Percentiles rank a stretch among this genome's conserved stretches.
Evolutionary conservation across 2,329 filamentous ascomycete species (phyloP).

Genomic region (Aureobasidium sp.): DNA sequence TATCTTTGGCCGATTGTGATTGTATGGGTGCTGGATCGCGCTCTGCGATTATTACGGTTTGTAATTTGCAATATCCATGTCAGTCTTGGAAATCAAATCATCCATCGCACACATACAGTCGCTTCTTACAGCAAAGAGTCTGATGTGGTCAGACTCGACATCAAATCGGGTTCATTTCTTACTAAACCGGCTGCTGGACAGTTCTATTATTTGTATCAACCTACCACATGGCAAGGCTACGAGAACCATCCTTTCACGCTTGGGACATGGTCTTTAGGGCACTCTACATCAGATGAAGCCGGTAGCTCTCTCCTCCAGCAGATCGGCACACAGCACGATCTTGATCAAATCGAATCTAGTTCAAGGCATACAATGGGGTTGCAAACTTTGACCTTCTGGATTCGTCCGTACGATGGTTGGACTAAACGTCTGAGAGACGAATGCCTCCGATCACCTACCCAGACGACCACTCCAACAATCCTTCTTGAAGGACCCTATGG

Average conservation of each 20-base stretch:
- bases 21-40: conserved; percentile 58
- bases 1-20: conserved; percentile 56
- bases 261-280: conserved; percentile 30
- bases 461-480: conserved; percentile 37
- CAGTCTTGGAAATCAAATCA: conserved; percentile 30
- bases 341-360: background rate
- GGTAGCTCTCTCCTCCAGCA: background rate
- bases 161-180: conserved; percentile 39
- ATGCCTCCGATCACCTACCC: conserved; percentile 34
- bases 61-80: conserved; percentile 48
- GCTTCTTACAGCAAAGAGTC: conserved; percentile 49
- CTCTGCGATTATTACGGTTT: conserved; percentile 50
- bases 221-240: conserved; percentile 49
- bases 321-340: background rate
- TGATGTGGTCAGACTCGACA: conserved; percentile 54
- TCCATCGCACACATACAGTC: conserved; percentile 29
- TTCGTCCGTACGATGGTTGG: conserved; percentile 58
- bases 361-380: too few species aligned
- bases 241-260: conserved; percentile 60
- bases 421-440: conserved; percentile 50
- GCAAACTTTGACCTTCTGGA: conserved; percentile 47
- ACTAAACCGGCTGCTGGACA: conserved; percentile 48
- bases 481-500: conserved; percentile 60
- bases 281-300: background rate
- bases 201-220: conserved; percentile 58